Base-by-base conservation (phyloP, 352 stramenopile species). In the Hyaloperonospora brassicae region DNA sequence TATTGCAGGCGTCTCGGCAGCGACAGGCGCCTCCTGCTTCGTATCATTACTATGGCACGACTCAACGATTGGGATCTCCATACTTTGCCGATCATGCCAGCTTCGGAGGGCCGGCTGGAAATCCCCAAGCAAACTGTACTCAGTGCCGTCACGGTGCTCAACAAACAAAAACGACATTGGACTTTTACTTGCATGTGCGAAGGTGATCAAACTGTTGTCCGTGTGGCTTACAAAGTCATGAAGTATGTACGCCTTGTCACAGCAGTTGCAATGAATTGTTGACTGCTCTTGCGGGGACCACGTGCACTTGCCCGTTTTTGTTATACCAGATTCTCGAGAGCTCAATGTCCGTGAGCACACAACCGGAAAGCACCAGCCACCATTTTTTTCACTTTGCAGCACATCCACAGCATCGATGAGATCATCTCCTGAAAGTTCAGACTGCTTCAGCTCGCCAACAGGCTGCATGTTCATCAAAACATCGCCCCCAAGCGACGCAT, bases 151-250 rank as follows among this genome's bases (percentile, higher is more conserved):
- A 25, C 52, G 52, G 38, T 70, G 58, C 45, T 70, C 39, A n/a
- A 64, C 58, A 30, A 70, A 66, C 40, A 70, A 47, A 53, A 63
- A 63, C 2, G 52, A 40, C 44, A 66, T 61, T 10, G 57, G 47
- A n/a, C 63, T 52, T 59, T 60, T 43, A 1, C 24, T 14, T 22
- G 44, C 46, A 43, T 58, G 30, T 62, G 66, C 10, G 52, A 7
- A 23, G 61, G 27, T 35, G 61, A 70, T 10, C 47, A 70, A 54
- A 12, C 25, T 22, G 30, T 35, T 64, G 25, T 69, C 57, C 0
- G 57, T 69, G 45, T 69, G 61, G 42, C 66, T 47, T 12, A 59
- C 61, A 13, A 69, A 69, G 27, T 58, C 27, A 1, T 43, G 21
- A 14, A 24, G 58, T 2, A 17, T 46, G 12, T 58, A 55, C 11